Percentiles rank a stretch among this genome's conserved stretches.
Evolutionary conservation across 129 eudicot species (phyloP).

Genomic region (Lonicera japonica): DNA sequence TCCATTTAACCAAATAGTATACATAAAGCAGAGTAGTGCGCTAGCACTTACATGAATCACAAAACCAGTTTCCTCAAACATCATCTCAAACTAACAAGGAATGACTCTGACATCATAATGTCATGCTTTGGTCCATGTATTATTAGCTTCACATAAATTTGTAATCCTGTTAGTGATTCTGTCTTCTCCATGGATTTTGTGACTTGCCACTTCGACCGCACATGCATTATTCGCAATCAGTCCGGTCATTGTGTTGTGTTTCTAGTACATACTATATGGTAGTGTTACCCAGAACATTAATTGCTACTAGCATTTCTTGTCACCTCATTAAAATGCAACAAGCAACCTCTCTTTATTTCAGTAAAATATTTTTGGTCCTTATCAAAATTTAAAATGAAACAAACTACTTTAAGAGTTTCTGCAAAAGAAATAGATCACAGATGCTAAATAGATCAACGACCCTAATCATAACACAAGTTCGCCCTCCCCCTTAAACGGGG

Average conservation of each 20-base stretch:
- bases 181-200: conserved; percentile 1
- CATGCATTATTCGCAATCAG: too few species aligned
- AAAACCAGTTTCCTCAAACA: not conserved
- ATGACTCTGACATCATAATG: not conserved
- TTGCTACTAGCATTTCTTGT: not conserved
- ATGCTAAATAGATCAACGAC: too few species aligned
- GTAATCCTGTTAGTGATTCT: not conserved
- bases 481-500: too few species aligned
- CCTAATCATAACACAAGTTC: too few species aligned
- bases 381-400: too few species aligned
- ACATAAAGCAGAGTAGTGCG: not conserved
- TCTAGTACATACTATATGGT: not conserved
- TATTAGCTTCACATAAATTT: not conserved
- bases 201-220: too few species aligned
- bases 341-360: not conserved
- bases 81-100: not conserved
- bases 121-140: not conserved
- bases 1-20: not conserved
- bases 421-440: too few species aligned
- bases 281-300: conserved; percentile 3
- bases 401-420: too few species aligned
- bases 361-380: too few species aligned
- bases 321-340: not conserved
- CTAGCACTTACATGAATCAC: not conserved
- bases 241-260: too few species aligned